A percentile compares a stretch with the other conserved stretches of the same genome.
These are phyloP conservation scores for Suillus clintonianus DNA, from an alignment of 768 basidiomycete genomes.

Conservation along the genomic window DNA sequence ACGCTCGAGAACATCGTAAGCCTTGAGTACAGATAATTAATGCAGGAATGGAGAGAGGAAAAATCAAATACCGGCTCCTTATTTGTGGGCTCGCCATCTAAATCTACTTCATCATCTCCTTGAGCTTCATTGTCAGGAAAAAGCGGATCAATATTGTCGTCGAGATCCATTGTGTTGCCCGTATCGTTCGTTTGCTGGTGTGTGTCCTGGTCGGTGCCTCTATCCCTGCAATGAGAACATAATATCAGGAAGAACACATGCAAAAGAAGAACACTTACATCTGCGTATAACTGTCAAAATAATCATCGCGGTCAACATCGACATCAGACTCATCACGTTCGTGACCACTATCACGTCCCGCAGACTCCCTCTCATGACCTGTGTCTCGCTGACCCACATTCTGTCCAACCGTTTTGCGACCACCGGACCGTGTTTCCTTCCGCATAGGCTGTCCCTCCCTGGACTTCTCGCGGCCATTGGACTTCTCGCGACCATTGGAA, in stretches of 20 bases:
- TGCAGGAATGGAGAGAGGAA: not conserved
- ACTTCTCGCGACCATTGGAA: too few relatives aligned
- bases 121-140: not conserved
- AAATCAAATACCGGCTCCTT: not conserved
- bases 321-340: too few relatives aligned
- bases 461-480: not conserved
- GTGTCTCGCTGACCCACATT: too few relatives aligned
- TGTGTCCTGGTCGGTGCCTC: not conserved
- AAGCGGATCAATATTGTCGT: not conserved
- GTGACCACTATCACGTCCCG: too few relatives aligned
- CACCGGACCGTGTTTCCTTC: too few relatives aligned
- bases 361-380: too few relatives aligned
- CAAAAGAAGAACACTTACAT: too few relatives aligned
- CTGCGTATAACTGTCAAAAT: too few relatives aligned
- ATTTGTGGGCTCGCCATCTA: not conserved
- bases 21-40: not conserved
- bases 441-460: not conserved
- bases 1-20: not conserved
- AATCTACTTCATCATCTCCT: not conserved
- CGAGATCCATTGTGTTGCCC: not conserved
- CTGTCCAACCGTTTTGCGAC: too few relatives aligned
- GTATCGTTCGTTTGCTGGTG: not conserved
- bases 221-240: not conserved
- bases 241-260: not conserved
- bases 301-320: too few relatives aligned